A percentile compares a stretch with the other conserved stretches of the same genome.
These are phyloP conservation scores for Protomyces macrosporus DNA, from an alignment of 1,139 yeast species.

Conservation along the genomic window DNA sequence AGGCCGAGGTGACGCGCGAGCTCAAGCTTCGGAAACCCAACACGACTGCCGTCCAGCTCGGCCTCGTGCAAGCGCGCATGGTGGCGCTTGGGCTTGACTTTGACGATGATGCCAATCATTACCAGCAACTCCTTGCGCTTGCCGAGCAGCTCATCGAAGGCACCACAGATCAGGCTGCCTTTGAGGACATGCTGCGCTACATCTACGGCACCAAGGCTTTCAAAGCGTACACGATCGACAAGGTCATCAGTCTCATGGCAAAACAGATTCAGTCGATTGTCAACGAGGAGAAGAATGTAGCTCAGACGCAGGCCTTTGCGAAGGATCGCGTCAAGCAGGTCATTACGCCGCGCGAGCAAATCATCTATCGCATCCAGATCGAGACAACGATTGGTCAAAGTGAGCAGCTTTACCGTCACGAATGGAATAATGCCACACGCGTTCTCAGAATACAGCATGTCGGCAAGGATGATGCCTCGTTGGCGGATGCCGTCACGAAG, in stretches of 20 bases:
- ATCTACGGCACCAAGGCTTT: conserved; percentile 92
- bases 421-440: conserved; percentile 52
- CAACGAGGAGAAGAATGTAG: conserved; percentile 76
- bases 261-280: conserved; percentile 79
- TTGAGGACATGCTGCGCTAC: conserved; percentile 91
- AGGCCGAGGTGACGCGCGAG: conserved; percentile 66
- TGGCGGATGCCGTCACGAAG: conserved; percentile 65
- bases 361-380: conserved; percentile 80
- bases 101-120: conserved; percentile 36
- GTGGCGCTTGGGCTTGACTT: conserved; percentile 55
- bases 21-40: conserved; percentile 52
- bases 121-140: conserved; percentile 65
- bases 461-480: conserved; percentile 79
- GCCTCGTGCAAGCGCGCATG: conserved; percentile 41
- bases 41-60: conserved; percentile 83
- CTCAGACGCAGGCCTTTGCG: conserved; percentile 74
- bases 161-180: conserved; percentile 89
- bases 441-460: conserved; percentile 74
- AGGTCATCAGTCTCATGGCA: conserved; percentile 81
- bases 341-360: conserved; percentile 75
- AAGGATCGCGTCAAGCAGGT: conserved; percentile 57
- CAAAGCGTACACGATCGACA: conserved; percentile 86
- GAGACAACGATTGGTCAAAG: conserved; percentile 74
- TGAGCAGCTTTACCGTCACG: conserved; percentile 87
- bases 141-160: conserved; percentile 80